phyloP scores from a whole-genome alignment of 2,329 filamentous ascomycete species.

The Cladosporium austrohemisphaericum region DNA sequence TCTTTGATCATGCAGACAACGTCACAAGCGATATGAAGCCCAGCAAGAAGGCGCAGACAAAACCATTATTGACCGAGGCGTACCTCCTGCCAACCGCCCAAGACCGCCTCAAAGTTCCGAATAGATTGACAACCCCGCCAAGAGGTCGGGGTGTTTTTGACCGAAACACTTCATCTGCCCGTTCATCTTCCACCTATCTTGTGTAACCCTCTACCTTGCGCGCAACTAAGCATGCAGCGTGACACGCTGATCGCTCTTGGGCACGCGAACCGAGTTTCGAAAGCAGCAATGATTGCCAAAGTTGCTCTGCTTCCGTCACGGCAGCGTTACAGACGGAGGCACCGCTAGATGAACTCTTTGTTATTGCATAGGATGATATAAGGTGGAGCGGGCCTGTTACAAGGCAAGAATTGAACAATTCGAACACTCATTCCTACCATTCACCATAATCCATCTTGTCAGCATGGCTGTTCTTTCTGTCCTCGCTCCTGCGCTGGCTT shows the following conservation, averaged over 20 bases:
- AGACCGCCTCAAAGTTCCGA: not conserved
- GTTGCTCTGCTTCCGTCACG: not conserved
- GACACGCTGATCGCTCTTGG: slow-evolving; percentile 1
- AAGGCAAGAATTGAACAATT: not conserved
- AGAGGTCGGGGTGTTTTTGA: slow-evolving; percentile 11
- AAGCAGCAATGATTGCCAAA: not conserved
- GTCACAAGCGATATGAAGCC: too few relatives aligned
- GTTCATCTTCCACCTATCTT: slow-evolving; percentile 14
- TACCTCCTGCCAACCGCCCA: slow-evolving; percentile 6
- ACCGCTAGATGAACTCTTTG: too few relatives aligned
- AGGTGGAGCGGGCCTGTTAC: not conserved
- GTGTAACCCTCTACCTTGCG: not conserved
- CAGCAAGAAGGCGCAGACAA: too few relatives aligned
- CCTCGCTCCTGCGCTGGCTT: slow-evolving; percentile 42
- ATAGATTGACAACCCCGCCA: slow-evolving; percentile 5
- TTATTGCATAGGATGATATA: not conserved
- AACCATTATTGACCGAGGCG: too few relatives aligned
- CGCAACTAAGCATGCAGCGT: slow-evolving; percentile 8
- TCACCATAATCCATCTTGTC: not conserved
- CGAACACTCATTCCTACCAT: not conserved
- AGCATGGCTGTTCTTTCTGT: slow-evolving; percentile 38
- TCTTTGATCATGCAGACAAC: too few relatives aligned
- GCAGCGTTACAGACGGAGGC: slow-evolving; percentile 5
- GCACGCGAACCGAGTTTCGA: not conserved
- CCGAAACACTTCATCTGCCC: slow-evolving; percentile 1